Evolutionary conservation across 306 rosid species (phyloP), one percentile per base, ranked within the genome.

Genomic region (Carpinus viminea): DNA sequence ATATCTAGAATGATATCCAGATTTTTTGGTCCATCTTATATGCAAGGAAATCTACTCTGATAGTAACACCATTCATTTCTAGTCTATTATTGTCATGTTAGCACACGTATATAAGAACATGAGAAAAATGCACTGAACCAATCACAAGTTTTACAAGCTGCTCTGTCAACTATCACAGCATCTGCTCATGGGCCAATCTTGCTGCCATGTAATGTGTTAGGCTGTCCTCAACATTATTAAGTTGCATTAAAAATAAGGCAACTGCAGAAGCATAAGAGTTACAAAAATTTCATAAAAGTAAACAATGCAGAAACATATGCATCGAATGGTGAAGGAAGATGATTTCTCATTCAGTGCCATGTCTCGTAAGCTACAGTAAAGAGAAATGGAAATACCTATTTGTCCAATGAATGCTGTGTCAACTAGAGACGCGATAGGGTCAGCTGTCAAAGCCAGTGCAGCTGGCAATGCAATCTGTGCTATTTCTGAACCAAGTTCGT

Each of bases 391-490:
- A 69, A 72, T 85, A 92, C 97, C 98, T 70, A 94, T 85, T 78
- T 84, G 96, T 76, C 98, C 98, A 57, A 94, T 94, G 89, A 94
- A 94, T 12, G 97, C 98, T 8, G 98, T 92, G 82, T 94, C 98
- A 48, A 94, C 86, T 17, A 94, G 83, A 74, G 98, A 94, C 75
- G 98, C 98, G 51, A 94, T 83, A 64, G 98, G 98, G 68, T 94
- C 98, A 69, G 98, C 98, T 53, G 97, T 86, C 82, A 94, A 81
- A 75, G 97, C 98, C 73, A 92, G 81, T 68, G 98, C 95, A 13
- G 97, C 97, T 50, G 97, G 98, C 65, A 94, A 76, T 53, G 98
- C 98, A 82, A 94, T 92, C 28, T 89, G 78, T 50, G 88, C 83
- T 72, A 94, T 92, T 84, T 94, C 98, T 56, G 80, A 62, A 48